Percentiles rank a stretch among this genome's conserved stretches.
phyloP scores from a whole-genome alignment of 345 rosid genomes.

The Brassica nigra region DNA sequence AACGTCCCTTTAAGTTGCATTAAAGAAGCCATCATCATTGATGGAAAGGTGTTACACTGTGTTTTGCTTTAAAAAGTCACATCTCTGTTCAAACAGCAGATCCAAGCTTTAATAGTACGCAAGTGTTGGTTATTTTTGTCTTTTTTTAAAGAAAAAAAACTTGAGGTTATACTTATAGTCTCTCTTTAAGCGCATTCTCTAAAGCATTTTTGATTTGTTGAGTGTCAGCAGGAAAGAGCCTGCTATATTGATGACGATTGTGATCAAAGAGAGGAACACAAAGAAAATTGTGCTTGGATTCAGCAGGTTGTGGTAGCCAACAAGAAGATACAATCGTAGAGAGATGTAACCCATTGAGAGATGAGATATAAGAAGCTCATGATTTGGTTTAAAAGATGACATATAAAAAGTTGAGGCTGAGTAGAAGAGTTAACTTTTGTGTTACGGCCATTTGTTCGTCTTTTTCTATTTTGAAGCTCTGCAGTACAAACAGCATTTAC shows the following conservation, averaged over 20 bases:
- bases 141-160: no score
- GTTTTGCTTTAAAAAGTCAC: conserved; percentile 63
- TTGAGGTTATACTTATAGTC: no score
- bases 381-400: conserved; percentile 8
- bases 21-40: conserved; percentile 80
- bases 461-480: conserved; percentile 12
- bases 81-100: conserved; percentile 32
- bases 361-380: no score
- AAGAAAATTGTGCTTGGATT: conserved; percentile 15
- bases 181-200: background rate
- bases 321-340: no score
- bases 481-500: conserved; percentile 6
- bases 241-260: background rate
- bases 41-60: conserved; percentile 59
- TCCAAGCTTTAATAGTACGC: conserved; percentile 15
- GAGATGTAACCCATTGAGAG: no score
- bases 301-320: background rate
- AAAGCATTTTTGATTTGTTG: conserved; percentile 13
- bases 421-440: conserved; percentile 13
- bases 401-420: background rate
- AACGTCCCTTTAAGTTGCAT: conserved; percentile 63
- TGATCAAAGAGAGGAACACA: background rate
- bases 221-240: conserved; percentile 24
- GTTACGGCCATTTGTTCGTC: background rate
- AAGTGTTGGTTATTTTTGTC: background rate